Base-by-base conservation (phyloP, 2,329 filamentous ascomycete genomes). In the Amphichorda felina region DNA sequence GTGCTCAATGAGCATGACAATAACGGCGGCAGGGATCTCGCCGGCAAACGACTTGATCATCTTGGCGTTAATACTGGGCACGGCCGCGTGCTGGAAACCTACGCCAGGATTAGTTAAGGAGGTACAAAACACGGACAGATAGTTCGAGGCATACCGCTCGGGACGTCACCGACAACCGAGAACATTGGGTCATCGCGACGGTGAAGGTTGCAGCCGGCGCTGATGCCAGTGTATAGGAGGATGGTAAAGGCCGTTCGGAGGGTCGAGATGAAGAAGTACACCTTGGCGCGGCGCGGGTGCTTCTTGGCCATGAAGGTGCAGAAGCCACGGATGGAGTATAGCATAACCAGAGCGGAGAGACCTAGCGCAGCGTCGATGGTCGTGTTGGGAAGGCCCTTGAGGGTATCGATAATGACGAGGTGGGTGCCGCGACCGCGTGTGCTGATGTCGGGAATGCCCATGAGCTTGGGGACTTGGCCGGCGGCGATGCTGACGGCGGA, bases 241-340 rank as follows among this genome's bases (percentile, higher is more conserved):
- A 91, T 86, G 45, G 88, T 79, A 50, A 91, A 87, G 2, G 75
- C 81, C 4, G 82, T 85, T 26, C 84, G 76, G 27, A 91, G 67
- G 0, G 85, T 89, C 14, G 76, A 81, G 35, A 79, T 55, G 62
- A 89, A 88, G 60, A 89, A 89, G 66, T 75, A 87, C 1, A 73
- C 47, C 67, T 84, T 86, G 39, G 74, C 69, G 35, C 68, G 68
- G 3, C 67, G 59, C 3, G 84, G 82, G 44, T 80, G 68, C 51
- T 70, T 77, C 57, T 70, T 75, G n/a, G 79, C 79, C 47, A 76
- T 63, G 41, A 57, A 68, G 34, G 67, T 72, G 61, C 81, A 86
- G 35, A 60, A 57, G 35, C 54, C 68, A 5, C 82, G 75, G 43
- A 84, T 74, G 7, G 70, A 40, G 49, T 85, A 87, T 4, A 89